Evolutionary conservation across 768 basidiomycete species (phyloP).

Genomic region (Boletus patriciae): DNA sequence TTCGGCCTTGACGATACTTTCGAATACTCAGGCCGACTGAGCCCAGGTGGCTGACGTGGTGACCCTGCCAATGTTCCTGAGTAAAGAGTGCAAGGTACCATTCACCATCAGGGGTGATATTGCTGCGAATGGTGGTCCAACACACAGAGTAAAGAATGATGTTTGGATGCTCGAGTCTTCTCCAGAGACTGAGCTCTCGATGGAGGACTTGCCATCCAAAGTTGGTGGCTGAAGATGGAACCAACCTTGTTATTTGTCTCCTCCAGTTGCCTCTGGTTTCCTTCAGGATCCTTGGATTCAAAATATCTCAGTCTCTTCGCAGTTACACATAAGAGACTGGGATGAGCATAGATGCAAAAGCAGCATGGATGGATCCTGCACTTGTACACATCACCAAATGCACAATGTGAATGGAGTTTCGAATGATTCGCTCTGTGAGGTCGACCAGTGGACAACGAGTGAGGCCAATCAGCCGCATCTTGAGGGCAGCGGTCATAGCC

Average conservation of each 20-base stretch:
- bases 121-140: neutral
- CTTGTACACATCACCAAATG: too few relatives aligned
- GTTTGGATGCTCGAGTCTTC: conserved; percentile 4
- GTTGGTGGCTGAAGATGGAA: neutral
- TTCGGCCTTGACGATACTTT: too few relatives aligned
- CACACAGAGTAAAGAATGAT: neutral
- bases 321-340: neutral
- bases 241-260: neutral
- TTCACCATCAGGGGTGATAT: conserved; percentile 2
- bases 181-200: neutral
- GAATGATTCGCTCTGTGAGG: neutral
- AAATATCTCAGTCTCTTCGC: neutral
- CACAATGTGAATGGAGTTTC: neutral
- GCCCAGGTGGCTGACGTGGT: too few relatives aligned
- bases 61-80: too few relatives aligned
- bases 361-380: too few relatives aligned
- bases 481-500: too few relatives aligned
- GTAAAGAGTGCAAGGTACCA: neutral
- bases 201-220: neutral
- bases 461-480: neutral
- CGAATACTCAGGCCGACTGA: too few relatives aligned
- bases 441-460: neutral
- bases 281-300: neutral
- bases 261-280: neutral
- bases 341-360: neutral